These are phyloP conservation scores for Mycosphaerella sp. DNA, from an alignment of 2,329 filamentous ascomycete species.

Conservation along the genomic window DNA sequence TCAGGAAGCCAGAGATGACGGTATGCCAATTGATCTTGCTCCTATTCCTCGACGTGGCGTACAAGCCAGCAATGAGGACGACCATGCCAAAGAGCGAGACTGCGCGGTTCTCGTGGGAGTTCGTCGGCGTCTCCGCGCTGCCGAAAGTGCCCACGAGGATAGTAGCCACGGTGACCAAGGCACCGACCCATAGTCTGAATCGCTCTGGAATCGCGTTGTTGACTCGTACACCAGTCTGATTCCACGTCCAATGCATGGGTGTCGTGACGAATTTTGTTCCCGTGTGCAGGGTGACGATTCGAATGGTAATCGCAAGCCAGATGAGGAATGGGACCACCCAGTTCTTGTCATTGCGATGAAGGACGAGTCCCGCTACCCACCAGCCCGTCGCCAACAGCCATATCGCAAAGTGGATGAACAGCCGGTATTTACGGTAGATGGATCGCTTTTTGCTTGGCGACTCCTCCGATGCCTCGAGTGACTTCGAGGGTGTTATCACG, in stretches of 20 bases:
- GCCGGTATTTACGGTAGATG: conserved; percentile 44
- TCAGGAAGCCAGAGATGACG: conserved; percentile 78
- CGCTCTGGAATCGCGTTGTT: conserved; percentile 61
- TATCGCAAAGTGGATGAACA: conserved; percentile 36
- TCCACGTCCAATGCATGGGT: conserved; percentile 64
- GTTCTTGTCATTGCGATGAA: conserved; percentile 66
- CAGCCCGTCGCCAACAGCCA: conserved; percentile 45
- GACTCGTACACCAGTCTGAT: conserved; percentile 54
- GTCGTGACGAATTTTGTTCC: conserved; percentile 60
- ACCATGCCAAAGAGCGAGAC: conserved; percentile 72
- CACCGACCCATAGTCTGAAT: conserved; percentile 58
- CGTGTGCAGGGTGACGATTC: conserved; percentile 67
- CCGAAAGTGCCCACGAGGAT: conserved; percentile 74
- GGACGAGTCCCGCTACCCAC: conserved; percentile 70
- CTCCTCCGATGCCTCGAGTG: conserved; percentile 11
- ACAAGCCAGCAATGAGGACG: conserved; percentile 64
- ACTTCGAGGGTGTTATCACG: conserved; percentile 16
- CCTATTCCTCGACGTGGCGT: conserved; percentile 64
- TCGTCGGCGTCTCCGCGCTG: conserved; percentile 64
- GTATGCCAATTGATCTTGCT: conserved; percentile 46
- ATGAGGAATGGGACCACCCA: conserved; percentile 82
- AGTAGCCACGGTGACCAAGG: conserved; percentile 58
- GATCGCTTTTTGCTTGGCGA: conserved; percentile 23
- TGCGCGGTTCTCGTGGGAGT: conserved; percentile 72
- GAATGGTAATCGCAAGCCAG: conserved; percentile 67